These are phyloP conservation scores for Pseudevernia furfuracea DNA, from an alignment of 495 filamentous ascomycete genomes.

Conservation along the genomic window DNA sequence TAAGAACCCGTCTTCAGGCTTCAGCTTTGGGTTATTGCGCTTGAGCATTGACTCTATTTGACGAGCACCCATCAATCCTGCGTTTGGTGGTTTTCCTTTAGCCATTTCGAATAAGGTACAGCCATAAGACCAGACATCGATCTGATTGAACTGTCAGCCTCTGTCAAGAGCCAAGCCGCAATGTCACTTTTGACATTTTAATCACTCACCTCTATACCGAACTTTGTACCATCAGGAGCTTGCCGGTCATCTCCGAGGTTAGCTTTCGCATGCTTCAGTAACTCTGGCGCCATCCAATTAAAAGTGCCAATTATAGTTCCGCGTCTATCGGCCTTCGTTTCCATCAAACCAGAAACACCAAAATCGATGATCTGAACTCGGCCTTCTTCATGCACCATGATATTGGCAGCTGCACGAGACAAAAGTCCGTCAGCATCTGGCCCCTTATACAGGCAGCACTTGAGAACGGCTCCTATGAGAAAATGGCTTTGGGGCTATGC, in stretches of 20 bases:
- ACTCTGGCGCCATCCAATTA: constrained; percentile 95
- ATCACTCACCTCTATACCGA: constrained; percentile 47
- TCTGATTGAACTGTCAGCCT: constrained; percentile 37
- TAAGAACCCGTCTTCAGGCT: constrained; percentile 57
- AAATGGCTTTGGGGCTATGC: not conserved
- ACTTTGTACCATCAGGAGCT: constrained; percentile 35
- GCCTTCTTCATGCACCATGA: constrained; percentile 83
- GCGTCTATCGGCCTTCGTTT: constrained; percentile 75
- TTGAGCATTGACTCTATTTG: constrained; percentile 56
- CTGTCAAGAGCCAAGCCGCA: not conserved
- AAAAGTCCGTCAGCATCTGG: constrained; percentile 15
- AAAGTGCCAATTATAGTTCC: constrained; percentile 91
- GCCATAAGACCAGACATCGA: constrained; percentile 95
- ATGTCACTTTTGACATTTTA: not conserved
- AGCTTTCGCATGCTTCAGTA: constrained; percentile 28
- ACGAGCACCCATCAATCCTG: constrained; percentile 41
- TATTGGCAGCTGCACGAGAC: constrained; percentile 59
- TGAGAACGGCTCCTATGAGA: not conserved
- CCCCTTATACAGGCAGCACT: not conserved
- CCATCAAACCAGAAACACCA: constrained; percentile 81
- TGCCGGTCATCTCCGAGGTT: not conserved
- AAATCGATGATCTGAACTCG: constrained; percentile 90
- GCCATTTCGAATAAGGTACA: constrained; percentile 88
- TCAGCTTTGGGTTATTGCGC: constrained; percentile 55
- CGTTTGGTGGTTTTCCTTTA: constrained; percentile 72